phyloP scores from a whole-genome alignment of 148 eudicot species.

The Suaeda aralocaspica region DNA sequence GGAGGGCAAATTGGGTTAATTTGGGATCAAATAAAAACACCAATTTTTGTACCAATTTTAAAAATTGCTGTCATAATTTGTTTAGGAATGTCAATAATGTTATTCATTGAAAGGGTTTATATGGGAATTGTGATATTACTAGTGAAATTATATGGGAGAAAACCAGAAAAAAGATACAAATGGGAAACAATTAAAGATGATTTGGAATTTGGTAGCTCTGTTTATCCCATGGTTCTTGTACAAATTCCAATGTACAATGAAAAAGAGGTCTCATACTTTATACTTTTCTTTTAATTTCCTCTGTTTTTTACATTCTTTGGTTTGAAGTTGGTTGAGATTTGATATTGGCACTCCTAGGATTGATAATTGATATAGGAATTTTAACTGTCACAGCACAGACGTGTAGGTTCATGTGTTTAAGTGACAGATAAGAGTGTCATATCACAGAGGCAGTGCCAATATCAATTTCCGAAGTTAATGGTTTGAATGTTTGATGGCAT shows the following conservation, averaged over 20 bases:
- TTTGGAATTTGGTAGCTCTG: slow-evolving; percentile 54
- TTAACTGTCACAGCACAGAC: too few species aligned
- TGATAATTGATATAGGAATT: too few species aligned
- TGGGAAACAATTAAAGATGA: slow-evolving; percentile 70
- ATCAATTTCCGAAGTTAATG: too few species aligned
- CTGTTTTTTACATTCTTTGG: too few species aligned
- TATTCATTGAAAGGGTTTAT: slow-evolving; percentile 56
- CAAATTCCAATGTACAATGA: slow-evolving; percentile 84
- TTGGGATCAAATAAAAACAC: slow-evolving; percentile 47
- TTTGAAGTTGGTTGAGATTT: too few species aligned
- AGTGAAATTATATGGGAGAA: slow-evolving; percentile 42
- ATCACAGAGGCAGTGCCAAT: too few species aligned
- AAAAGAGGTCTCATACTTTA: slow-evolving; percentile 42
- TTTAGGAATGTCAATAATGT: slow-evolving; percentile 55
- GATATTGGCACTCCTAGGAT: too few species aligned
- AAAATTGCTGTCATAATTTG: slow-evolving; percentile 40
- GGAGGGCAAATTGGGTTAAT: slow-evolving; percentile 31
- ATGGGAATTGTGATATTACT: slow-evolving; percentile 52
- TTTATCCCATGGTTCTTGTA: slow-evolving; percentile 67
- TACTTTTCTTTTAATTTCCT: slow-evolving; percentile 12
- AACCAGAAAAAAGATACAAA: slow-evolving; percentile 51
- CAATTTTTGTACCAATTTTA: slow-evolving; percentile 51
- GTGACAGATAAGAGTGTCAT: too few species aligned
- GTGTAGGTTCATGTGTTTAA: too few species aligned
- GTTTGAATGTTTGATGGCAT: slow-evolving; percentile 22